Conservation (phyloP, 495 filamentous ascomycete species). For the Podospora pseudoanserina region DNA sequence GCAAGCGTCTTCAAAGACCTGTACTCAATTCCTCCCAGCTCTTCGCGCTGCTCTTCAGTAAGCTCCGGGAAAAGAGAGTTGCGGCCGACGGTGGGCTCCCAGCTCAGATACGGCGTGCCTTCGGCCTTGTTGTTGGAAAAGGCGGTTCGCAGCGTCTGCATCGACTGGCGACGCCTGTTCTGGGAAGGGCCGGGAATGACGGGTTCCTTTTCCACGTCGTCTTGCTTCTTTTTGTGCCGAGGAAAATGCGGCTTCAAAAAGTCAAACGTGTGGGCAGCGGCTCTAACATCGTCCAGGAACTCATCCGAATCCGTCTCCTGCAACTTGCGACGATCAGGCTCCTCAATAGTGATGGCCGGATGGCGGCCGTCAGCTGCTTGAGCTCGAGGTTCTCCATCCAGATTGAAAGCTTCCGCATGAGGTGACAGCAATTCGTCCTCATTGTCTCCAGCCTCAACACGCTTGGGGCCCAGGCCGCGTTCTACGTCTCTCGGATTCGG, state of each 20-base stretch:
- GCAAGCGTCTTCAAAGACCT: conserved; percentile 82
- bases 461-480: conserved; percentile 64
- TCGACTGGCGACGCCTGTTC: conserved; percentile 26
- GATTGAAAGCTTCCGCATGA: conserved; percentile 9
- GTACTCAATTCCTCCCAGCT: conserved; percentile 93
- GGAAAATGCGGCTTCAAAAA: conserved; percentile 37
- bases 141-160: conserved; percentile 33
- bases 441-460: conserved; percentile 50
- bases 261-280: conserved; percentile 28
- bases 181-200: conserved; percentile 5
- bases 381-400: conserved; percentile 18
- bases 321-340: conserved; percentile 46
- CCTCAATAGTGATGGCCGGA: conserved; percentile 63
- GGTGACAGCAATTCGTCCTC: conserved; percentile 26
- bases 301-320: conserved; percentile 31
- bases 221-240: conserved; percentile 16
- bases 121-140: conserved; percentile 45
- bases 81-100: conserved; percentile 83
- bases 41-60: conserved; percentile 84
- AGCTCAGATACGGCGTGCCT: conserved; percentile 83
- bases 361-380: conserved; percentile 35
- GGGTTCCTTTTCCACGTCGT: conserved; percentile 22
- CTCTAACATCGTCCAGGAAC: conserved; percentile 34
- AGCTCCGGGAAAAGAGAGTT: conserved; percentile 90
- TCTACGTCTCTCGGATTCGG: conserved; percentile 86